Base-by-base conservation (phyloP, 352 stramenopile genomes). In the Globisporangium carolinianum region DNA sequence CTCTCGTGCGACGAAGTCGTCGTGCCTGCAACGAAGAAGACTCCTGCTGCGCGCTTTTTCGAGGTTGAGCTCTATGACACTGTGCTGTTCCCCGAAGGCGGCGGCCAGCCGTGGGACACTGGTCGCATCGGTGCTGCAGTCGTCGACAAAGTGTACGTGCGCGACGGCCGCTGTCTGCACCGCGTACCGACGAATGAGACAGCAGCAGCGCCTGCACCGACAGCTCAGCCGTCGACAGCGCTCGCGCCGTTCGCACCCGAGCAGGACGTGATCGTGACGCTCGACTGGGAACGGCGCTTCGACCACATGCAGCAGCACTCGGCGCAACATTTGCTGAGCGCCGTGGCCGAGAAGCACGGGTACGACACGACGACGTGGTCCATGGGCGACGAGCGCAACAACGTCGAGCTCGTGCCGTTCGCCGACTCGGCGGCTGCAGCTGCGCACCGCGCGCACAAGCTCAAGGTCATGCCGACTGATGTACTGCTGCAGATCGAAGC, bases 261-360 rank as follows among this genome's bases (percentile, higher is more conserved):
- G 24, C 24, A 24, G 24, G 24, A 24, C 24, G 24, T 24, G 24
- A 24, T 24, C 24, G 24, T 24, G 24, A 24, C 24, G 24, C 24
- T 24, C 24, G 24, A 24, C 24, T 24, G 24, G 24, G 24, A 24
- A 2, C 24, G 24, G 24, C 24, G 24, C 24, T 24, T 24, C 38
- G 87, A 95, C 57, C 85, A 95, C 68, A 95, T 95, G 85, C 82
- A 89, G 63, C 86, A 95, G 66, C 88, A 96, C 72, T 95, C 88
- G 55, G 86, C 75, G 42, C 88, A 96, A 66, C 88, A 96, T 56
- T 61, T 96, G 41, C 74, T 95, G 50, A 94, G 78, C 56, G 86
- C 86, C n/a, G 78, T 96, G 37, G 86, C 83, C 41, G 72, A 91
- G 52, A 75, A 68, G 45, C 76, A 87, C 64, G 75, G 79, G 24